These are phyloP conservation scores for Saprolegnia parasitica DNA, from an alignment of 352 stramenopile genomes.

Conservation along the genomic window DNA sequence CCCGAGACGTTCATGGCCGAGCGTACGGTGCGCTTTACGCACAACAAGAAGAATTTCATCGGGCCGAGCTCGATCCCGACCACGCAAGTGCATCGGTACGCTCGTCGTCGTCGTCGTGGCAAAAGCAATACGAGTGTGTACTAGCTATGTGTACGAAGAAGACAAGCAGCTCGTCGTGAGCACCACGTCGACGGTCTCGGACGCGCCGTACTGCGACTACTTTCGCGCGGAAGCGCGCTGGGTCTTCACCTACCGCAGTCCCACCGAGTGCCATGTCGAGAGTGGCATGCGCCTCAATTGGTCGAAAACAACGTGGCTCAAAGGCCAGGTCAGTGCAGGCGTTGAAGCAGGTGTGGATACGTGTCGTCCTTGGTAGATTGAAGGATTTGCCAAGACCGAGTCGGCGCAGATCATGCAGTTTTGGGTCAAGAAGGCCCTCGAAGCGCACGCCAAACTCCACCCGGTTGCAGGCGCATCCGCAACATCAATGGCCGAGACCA, in stretches of 20 bases:
- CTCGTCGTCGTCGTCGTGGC: background rate
- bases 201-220: slow-evolving; percentile 83
- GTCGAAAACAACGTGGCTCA: slow-evolving; percentile 82
- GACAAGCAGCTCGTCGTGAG: slow-evolving; percentile 56
- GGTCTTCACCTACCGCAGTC: slow-evolving; percentile 48
- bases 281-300: slow-evolving; percentile 70
- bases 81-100: slow-evolving; percentile 59
- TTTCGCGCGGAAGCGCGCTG: slow-evolving; percentile 83
- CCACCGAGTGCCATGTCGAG: slow-evolving; percentile 45
- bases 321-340: slow-evolving; percentile 58
- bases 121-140: too few relatives aligned
- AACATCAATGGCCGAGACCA: background rate
- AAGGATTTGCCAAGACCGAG: slow-evolving; percentile 28
- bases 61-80: slow-evolving; percentile 74
- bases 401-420: slow-evolving; percentile 23
- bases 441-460: slow-evolving; percentile 10
- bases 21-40: slow-evolving; percentile 52
- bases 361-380: slow-evolving; percentile 4
- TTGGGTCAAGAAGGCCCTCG: slow-evolving; percentile 24
- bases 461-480: background rate
- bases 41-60: slow-evolving; percentile 89
- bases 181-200: slow-evolving; percentile 62
- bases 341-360: background rate
- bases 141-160: slow-evolving; percentile 36
- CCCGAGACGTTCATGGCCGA: slow-evolving; percentile 59